Evolutionary conservation across 306 rosid genomes (phyloP), one percentile per base, ranked within the genome.

Genomic region (Malus sylvestris): DNA sequence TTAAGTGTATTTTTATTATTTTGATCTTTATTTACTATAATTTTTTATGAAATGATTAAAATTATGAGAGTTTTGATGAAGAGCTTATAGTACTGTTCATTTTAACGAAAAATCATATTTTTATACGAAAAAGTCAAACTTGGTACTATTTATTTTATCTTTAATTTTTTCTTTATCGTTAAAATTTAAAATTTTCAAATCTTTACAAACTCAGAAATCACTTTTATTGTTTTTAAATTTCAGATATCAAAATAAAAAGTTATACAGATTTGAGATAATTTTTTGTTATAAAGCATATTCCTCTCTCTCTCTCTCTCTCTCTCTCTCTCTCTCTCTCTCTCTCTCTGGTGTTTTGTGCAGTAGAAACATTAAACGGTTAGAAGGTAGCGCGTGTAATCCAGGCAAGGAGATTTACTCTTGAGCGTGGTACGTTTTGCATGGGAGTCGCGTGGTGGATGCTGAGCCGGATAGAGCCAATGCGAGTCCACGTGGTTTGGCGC

Each of bases 371-470:
- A 10, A 19, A 44, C 52, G 49, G 63, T 58, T 53, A 20, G 23
- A 22, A 64, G 46, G 4, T 11, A 25, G 89, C 72, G 80, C 88
- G 89, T 89, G 77, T 1, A 1, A 0, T 3, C 3, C 79, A 85
- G 74, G 49, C 0, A 8, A 12, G 8, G 62, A 14, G 0, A 13
- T 46, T 27, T 27, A 42, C 27, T 60, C 4, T 4, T 6, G 77
- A 58, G 68, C 68, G 58, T 44, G 12, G 0, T 1, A 1, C 4
- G 0, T 11, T 59, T 42, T 60, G 8, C 25, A 19, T 16, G 19
- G 42, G 27, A 7, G 14, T 23, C 58, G 20, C 68, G 68, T 73
- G 68, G 57, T 30, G 25, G 11, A 25, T 60, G 77, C 16, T 40
- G 40, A 58, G 42, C 23, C 14, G 33, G 71, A 78, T 58, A 30